Base-by-base conservation (phyloP, 106 monocot species). In the Dactylorhiza incarnata region DNA sequence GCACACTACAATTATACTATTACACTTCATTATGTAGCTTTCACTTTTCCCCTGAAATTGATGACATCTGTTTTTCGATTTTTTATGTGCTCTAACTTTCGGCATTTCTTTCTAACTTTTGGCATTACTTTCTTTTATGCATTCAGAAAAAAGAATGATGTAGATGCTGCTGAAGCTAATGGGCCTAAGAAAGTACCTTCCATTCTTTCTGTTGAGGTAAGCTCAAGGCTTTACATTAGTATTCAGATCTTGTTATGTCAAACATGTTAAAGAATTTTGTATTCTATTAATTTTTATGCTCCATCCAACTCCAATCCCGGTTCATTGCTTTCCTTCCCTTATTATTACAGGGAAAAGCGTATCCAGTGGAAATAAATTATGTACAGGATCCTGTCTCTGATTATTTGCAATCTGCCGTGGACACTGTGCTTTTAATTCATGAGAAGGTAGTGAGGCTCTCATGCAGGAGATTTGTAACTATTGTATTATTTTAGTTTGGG, bases 171-270 rank as follows among this genome's bases (percentile, higher is more conserved):
- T 45, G 84, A 79, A 46, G 86, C 86, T 78, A 15, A 24, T 80
- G 44, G 49, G 37, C 87, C 86, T 45, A 86, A 62, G 54, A 72
- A 37, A 50, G 59, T 45, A 46, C 97, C 97, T 78, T 89, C 91
- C 22, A 88, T 94, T 77, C 89, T 97, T 82, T 97, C 97, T 62
- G 97, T 97, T 71, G 97, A 97, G 84, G 97, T 97, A 83, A 85
- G 83, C 77, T 50, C 25, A 73, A n/a, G 69, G 25, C 17, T 11
- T 70, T 8, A n/a, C 19, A 70, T 15, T 12, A 46, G 14, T 1
- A 45, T 70, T 10, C 49, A 4, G 15, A 2, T 49, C 19, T 72
- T 72, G 4, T 10, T 48, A 6, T 72, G 72, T 49, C 44, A 72
- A 49, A 49, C 23, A 7, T 72, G 44, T 37, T 46, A 69, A 16